Percentiles rank a stretch among this genome's conserved stretches.
These are phyloP conservation scores for Vitis labrusca DNA, from an alignment of 164 flowering plant species.

Conservation along the genomic window DNA sequence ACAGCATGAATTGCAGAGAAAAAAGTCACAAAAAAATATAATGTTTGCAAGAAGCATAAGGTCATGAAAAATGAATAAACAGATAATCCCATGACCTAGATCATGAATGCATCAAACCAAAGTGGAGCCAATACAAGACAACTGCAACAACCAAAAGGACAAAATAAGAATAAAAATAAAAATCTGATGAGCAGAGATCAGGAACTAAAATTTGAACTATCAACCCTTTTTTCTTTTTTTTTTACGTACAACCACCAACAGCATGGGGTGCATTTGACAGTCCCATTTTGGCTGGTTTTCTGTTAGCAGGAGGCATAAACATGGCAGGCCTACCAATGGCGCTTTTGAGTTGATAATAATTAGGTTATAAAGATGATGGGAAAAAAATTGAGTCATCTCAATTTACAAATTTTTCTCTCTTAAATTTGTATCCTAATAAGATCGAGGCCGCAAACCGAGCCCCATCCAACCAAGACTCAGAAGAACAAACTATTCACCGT, in stretches of 20 bases:
- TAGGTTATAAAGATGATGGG: slow-evolving; percentile 18
- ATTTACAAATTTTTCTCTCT: slow-evolving; percentile 36
- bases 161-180: too few relatives aligned
- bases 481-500: slow-evolving; percentile 14
- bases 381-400: slow-evolving; percentile 23
- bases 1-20: too few relatives aligned
- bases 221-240: not conserved
- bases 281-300: not conserved
- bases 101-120: too few relatives aligned
- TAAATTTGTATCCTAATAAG: slow-evolving; percentile 24
- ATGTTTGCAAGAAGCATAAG: too few relatives aligned
- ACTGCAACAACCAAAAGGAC: too few relatives aligned
- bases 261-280: not conserved
- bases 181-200: not conserved
- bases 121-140: too few relatives aligned
- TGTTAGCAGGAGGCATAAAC: slow-evolving; percentile 11
- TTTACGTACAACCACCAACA: not conserved
- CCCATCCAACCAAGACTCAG: slow-evolving; percentile 9
- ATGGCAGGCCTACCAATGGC: slow-evolving; percentile 11
- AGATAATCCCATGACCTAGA: too few relatives aligned
- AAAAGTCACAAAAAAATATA: too few relatives aligned
- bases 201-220: slow-evolving; percentile 1
- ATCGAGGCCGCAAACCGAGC: slow-evolving; percentile 11
- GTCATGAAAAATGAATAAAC: too few relatives aligned
- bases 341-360: slow-evolving; percentile 7